A percentile compares a stretch with the other conserved stretches of the same genome.
phyloP scores from a whole-genome alignment of 352 stramenopile genomes.

The Phytopythium mirpurense region DNA sequence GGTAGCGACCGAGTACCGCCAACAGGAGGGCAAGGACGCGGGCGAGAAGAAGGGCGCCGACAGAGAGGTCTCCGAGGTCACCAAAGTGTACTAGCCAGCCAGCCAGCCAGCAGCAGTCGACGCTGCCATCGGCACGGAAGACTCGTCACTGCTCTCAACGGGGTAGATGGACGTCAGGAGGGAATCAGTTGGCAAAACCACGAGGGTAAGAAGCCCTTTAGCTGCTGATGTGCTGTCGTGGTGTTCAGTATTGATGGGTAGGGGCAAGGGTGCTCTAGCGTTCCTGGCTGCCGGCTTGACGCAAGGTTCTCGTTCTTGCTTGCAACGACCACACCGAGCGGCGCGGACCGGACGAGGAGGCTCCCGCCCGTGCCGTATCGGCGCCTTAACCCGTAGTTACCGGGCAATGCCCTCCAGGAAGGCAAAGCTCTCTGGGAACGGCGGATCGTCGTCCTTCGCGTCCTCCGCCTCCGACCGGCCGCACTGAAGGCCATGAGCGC shows the following conservation, averaged over 20 bases:
- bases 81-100: slow-evolving; percentile 68
- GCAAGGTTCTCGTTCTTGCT: too few species aligned
- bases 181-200: too few species aligned
- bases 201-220: too few species aligned
- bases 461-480: slow-evolving; percentile 8
- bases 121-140: background rate
- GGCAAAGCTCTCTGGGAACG: slow-evolving; percentile 63
- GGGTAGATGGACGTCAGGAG: too few species aligned
- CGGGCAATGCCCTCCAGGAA: slow-evolving; percentile 50
- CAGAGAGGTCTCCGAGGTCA: slow-evolving; percentile 42
- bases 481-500: slow-evolving; percentile 3
- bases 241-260: too few species aligned
- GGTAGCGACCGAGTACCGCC: slow-evolving; percentile 58
- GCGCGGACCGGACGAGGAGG: too few species aligned
- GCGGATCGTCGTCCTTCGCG: slow-evolving; percentile 22
- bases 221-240: too few species aligned
- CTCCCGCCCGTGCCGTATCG: too few species aligned
- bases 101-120: background rate
- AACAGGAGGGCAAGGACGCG: slow-evolving; percentile 5
- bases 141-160: background rate
- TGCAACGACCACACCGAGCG: too few species aligned
- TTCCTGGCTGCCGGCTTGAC: too few species aligned
- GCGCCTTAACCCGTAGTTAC: too few species aligned
- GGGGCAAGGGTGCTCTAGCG: too few species aligned
- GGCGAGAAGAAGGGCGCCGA: slow-evolving; percentile 10